Percentiles rank a stretch among this genome's conserved stretches.
Conservation (phyloP, 2,329 filamentous ascomycete genomes). For the Fusarium odoratissimum region DNA sequence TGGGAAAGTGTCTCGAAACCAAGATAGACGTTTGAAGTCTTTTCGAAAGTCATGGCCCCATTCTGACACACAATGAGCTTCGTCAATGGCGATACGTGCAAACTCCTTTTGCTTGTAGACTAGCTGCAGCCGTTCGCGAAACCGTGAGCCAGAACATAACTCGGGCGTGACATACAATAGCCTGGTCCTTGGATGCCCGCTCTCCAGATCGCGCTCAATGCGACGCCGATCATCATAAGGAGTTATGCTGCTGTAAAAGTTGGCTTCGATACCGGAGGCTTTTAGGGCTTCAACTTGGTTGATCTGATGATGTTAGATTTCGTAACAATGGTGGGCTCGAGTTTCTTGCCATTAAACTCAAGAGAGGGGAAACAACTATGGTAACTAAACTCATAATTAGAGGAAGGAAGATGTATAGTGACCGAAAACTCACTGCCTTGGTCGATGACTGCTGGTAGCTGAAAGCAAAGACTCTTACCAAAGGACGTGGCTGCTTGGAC, state of each 20-base stretch:
- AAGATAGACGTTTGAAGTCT: conserved; percentile 86
- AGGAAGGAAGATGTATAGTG: neutral
- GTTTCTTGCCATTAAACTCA: conserved; percentile 82
- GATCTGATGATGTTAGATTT: conserved; percentile 64
- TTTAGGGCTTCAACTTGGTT: conserved; percentile 90
- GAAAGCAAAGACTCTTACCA: conserved; percentile 93
- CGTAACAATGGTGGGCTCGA: neutral
- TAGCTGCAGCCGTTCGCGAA: conserved; percentile 78
- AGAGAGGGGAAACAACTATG: conserved; percentile 87
- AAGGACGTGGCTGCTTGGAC: conserved; percentile 92
- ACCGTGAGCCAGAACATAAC: conserved; percentile 80
- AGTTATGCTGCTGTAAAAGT: conserved; percentile 88
- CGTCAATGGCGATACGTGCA: conserved; percentile 89
- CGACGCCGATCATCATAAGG: conserved; percentile 70
- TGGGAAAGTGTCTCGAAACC: conserved; percentile 85
- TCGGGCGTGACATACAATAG: conserved; percentile 96
- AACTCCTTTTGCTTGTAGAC: conserved; percentile 86
- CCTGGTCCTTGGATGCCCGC: conserved; percentile 84
- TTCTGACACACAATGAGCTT: conserved; percentile 97
- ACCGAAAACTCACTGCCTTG: conserved; percentile 76
- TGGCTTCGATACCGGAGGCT: conserved; percentile 79
- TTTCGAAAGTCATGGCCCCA: conserved; percentile 98
- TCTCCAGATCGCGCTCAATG: conserved; percentile 85
- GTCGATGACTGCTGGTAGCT: conserved; percentile 88
- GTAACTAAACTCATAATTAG: conserved; percentile 69